phyloP scores from a whole-genome alignment of 2,329 filamentous ascomycete genomes.

The Botrytis deweyae region DNA sequence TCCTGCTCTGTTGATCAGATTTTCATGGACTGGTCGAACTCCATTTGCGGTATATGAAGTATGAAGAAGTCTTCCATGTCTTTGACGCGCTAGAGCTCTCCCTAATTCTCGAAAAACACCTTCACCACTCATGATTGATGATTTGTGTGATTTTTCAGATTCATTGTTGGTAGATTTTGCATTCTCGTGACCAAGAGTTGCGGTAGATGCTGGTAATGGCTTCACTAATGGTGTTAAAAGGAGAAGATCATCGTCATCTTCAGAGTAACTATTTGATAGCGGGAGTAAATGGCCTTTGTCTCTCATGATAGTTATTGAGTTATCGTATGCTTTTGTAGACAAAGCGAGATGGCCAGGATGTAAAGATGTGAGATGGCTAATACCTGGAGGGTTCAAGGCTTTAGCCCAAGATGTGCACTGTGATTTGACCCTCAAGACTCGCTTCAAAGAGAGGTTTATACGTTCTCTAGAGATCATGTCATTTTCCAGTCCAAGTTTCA shows the following conservation, averaged over 20 bases:
- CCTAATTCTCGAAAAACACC: constrained; percentile 89
- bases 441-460: constrained; percentile 74
- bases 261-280: constrained; percentile 75
- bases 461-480: constrained; percentile 80
- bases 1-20: constrained; percentile 82
- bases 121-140: constrained; percentile 83
- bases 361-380: constrained; percentile 72
- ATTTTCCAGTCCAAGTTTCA: constrained; percentile 87
- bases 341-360: constrained; percentile 79
- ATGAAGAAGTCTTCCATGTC: constrained; percentile 83
- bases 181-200: constrained; percentile 58
- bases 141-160: constrained; percentile 56
- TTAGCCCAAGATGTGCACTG: constrained; percentile 88
- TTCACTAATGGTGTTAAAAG: constrained; percentile 88
- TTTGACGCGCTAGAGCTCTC: constrained; percentile 78
- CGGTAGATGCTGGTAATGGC: constrained; percentile 84
- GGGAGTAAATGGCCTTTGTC: constrained; percentile 86
- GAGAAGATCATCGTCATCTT: constrained; percentile 91
- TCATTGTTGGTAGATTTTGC: constrained; percentile 44
- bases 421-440: constrained; percentile 78
- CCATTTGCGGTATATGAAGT: constrained; percentile 95
- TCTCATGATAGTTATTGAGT: constrained; percentile 87
- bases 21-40: constrained; percentile 88
- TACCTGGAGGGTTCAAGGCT: constrained; percentile 82
- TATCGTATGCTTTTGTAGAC: constrained; percentile 84